Conservation (phyloP, 83 land plant species). For the Thuja plicata region DNA sequence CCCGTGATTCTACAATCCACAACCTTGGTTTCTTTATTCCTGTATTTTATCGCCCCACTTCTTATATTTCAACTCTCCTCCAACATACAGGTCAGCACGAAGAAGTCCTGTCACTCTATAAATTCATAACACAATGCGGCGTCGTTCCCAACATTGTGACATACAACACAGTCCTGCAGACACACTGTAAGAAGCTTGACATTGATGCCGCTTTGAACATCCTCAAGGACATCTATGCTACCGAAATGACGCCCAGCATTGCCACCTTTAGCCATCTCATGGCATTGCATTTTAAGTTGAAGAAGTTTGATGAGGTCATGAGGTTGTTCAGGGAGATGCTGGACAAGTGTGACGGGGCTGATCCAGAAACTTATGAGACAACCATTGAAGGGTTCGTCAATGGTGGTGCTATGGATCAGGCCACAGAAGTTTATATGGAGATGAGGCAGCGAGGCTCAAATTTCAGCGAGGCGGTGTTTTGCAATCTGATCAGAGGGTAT, state of each 20-base stretch:
- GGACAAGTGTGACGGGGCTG: constrained; percentile 47
- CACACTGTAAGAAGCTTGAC: constrained; percentile 46
- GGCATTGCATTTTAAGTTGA: constrained; percentile 42
- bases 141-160: constrained; percentile 52
- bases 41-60: background rate
- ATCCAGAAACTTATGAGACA: constrained; percentile 47
- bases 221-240: constrained; percentile 35
- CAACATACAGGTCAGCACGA: constrained; percentile 27
- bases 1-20: background rate
- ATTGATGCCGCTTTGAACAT: constrained; percentile 33
- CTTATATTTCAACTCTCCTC: background rate
- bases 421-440: constrained; percentile 57
- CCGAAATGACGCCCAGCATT: constrained; percentile 48
- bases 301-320: constrained; percentile 41
- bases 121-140: constrained; percentile 65
- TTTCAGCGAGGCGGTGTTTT: constrained; percentile 10
- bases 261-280: constrained; percentile 61
- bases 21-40: too few species aligned
- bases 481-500: background rate
- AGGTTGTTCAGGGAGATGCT: constrained; percentile 60
- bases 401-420: constrained; percentile 37
- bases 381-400: constrained; percentile 40
- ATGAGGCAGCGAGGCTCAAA: constrained; percentile 42
- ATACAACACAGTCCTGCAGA: constrained; percentile 42
- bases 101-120: constrained; percentile 50